These are phyloP conservation scores for Amanita brunnescens DNA, from an alignment of 768 basidiomycete genomes.

Conservation along the genomic window DNA sequence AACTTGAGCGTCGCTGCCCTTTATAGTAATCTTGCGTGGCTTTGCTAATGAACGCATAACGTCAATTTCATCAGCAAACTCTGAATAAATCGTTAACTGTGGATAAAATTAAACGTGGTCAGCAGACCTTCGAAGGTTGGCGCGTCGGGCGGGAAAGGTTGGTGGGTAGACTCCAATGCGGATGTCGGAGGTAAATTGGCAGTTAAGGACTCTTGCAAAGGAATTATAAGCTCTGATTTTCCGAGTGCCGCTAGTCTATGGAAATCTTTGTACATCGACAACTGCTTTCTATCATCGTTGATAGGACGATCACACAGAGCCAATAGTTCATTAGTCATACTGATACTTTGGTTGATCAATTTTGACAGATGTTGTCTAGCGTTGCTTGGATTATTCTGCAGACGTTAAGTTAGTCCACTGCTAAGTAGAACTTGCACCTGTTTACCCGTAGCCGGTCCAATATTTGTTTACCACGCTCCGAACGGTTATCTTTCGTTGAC, in stretches of 20 bases:
- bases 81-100: conserved; percentile 27
- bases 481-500: conserved; percentile 61
- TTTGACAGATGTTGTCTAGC: conserved; percentile 29
- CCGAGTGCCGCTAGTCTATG: conserved; percentile 45
- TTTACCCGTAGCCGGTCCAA: conserved; percentile 51
- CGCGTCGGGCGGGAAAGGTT: conserved; percentile 70
- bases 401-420: neutral
- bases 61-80: conserved; percentile 73
- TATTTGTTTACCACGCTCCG: conserved; percentile 49
- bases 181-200: conserved; percentile 79
- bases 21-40: conserved; percentile 84
- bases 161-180: conserved; percentile 48
- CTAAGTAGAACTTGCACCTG: neutral
- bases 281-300: conserved; percentile 26
- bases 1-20: conserved; percentile 69
- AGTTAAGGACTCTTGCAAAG: conserved; percentile 87
- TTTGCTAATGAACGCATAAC: conserved; percentile 88
- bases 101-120: neutral
- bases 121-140: conserved; percentile 69
- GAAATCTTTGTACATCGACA: conserved; percentile 50
- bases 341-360: conserved; percentile 45
- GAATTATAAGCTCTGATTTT: conserved; percentile 71
- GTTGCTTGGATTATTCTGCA: conserved; percentile 39
- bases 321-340: conserved; percentile 66
- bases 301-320: conserved; percentile 52